Percentiles rank a stretch among this genome's conserved stretches.
These are phyloP conservation scores for Fusarium sp. DNA, from an alignment of 2,329 filamentous ascomycete species.

Conservation along the genomic window DNA sequence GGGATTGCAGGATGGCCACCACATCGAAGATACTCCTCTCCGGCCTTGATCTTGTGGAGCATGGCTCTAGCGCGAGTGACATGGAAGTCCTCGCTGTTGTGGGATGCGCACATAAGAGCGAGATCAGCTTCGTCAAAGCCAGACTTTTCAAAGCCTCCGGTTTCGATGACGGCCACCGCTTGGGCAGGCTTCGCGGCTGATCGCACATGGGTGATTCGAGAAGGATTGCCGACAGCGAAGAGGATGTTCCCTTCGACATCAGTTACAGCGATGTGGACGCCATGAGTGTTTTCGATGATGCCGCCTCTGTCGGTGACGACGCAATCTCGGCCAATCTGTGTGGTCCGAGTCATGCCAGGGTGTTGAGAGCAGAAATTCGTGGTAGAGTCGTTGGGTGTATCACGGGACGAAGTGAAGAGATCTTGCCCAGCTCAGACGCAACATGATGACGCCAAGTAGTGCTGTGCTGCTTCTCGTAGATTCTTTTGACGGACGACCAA, in stretches of 20 bases:
- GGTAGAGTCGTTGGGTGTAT: not conserved
- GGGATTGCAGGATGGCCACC: constrained; percentile 55
- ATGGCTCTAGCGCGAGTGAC: constrained; percentile 52
- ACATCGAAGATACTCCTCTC: constrained; percentile 54
- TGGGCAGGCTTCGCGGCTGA: constrained; percentile 61
- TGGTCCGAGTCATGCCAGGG: constrained; percentile 25
- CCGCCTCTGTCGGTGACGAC: constrained; percentile 53
- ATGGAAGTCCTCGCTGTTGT: constrained; percentile 57
- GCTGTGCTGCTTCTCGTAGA: not conserved
- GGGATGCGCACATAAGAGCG: constrained; percentile 60
- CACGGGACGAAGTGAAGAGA: not conserved
- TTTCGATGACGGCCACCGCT: constrained; percentile 57
- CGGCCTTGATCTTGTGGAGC: constrained; percentile 48
- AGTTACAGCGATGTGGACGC: constrained; percentile 56
- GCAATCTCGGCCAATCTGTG: constrained; percentile 38
- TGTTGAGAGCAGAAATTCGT: not conserved
- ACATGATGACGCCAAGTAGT: not conserved
- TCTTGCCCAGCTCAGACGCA: not conserved
- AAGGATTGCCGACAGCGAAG: constrained; percentile 54
- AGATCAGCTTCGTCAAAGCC: constrained; percentile 55
- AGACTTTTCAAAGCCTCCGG: constrained; percentile 51
- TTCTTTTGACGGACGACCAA: not conserved
- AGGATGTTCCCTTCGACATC: constrained; percentile 53
- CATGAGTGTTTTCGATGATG: constrained; percentile 57
- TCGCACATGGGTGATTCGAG: constrained; percentile 55